Evolutionary conservation across 306 rosid species (phyloP).

Genomic region (Acacia melanoxylon): DNA sequence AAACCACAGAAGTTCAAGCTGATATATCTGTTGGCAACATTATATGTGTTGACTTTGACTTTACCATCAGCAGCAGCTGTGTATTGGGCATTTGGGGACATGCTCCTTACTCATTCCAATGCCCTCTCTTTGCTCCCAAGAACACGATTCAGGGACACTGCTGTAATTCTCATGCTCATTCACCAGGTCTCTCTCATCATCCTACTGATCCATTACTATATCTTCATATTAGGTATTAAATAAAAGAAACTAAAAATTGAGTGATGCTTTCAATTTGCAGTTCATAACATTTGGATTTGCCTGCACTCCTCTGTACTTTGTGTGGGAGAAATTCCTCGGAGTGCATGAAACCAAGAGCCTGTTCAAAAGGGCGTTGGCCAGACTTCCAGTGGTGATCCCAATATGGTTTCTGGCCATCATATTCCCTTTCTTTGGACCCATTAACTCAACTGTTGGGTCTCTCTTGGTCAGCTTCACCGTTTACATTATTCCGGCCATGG

Average conservation of each 20-base stretch:
- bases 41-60: constrained; percentile 69
- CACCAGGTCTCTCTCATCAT: constrained; percentile 50
- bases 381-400: constrained; percentile 78
- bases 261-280: constrained; percentile 31
- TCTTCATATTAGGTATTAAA: background rate
- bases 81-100: constrained; percentile 75
- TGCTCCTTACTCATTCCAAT: constrained; percentile 64
- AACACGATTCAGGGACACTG: constrained; percentile 57
- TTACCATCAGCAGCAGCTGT: constrained; percentile 76
- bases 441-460: constrained; percentile 74
- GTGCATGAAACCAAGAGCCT: constrained; percentile 65
- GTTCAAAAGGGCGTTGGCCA: constrained; percentile 61
- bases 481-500: constrained; percentile 71
- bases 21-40: constrained; percentile 67
- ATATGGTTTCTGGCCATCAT: constrained; percentile 75
- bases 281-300: constrained; percentile 80
- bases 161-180: constrained; percentile 70
- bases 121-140: constrained; percentile 65
- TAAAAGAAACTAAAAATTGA: too few species aligned
- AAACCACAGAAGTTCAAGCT: constrained; percentile 75
- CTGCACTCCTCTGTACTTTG: constrained; percentile 77
- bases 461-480: constrained; percentile 82
- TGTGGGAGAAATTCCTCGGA: constrained; percentile 68
- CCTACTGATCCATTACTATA: too few species aligned
- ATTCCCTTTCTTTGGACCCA: constrained; percentile 78